A percentile compares a stretch with the other conserved stretches of the same genome.
These are phyloP conservation scores for Eimeria maxima DNA, from an alignment of 169 alveolate species.

Conservation along the genomic window DNA sequence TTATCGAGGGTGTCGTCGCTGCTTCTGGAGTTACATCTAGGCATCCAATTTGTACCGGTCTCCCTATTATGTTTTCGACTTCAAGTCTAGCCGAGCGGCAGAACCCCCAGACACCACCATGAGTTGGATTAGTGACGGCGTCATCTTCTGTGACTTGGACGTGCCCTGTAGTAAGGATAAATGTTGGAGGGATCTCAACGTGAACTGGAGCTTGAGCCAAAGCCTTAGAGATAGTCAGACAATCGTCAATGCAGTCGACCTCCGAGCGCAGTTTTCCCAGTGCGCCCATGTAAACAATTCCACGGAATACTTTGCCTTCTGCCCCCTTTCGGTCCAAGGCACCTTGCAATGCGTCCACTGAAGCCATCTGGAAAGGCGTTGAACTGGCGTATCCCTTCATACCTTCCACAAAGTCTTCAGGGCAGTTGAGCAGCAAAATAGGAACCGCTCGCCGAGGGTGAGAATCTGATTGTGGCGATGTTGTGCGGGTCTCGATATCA, in stretches of 20 bases:
- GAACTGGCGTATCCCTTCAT: constrained; percentile 16
- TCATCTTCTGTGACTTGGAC: not conserved
- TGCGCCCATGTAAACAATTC: constrained; percentile 49
- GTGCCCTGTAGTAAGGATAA: constrained; percentile 80
- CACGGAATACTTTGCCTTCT: constrained; percentile 12
- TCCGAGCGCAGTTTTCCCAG: not conserved
- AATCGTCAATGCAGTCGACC: constrained; percentile 43
- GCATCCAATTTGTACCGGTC: constrained; percentile 77
- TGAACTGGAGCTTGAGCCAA: constrained; percentile 47
- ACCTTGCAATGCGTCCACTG: constrained; percentile 23
- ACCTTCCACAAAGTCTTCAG: not conserved
- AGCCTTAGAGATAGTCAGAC: constrained; percentile 33
- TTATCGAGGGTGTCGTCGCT: constrained; percentile 42
- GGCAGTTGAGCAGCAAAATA: constrained; percentile 8
- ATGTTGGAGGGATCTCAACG: constrained; percentile 71
- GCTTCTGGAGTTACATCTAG: constrained; percentile 69
- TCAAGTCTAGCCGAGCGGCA: constrained; percentile 87
- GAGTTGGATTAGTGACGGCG: constrained; percentile 81
- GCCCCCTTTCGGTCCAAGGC: not conserved
- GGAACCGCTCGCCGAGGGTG: constrained; percentile 20
- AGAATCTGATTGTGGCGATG: constrained; percentile 45
- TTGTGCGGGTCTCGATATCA: constrained; percentile 43
- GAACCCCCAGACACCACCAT: constrained; percentile 91
- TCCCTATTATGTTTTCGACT: constrained; percentile 75
- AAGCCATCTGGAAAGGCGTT: constrained; percentile 7